Percentiles rank a stretch among this genome's conserved stretches.
These are phyloP conservation scores for Phanerochaete sordida DNA, from an alignment of 768 basidiomycete species.

Conservation along the genomic window DNA sequence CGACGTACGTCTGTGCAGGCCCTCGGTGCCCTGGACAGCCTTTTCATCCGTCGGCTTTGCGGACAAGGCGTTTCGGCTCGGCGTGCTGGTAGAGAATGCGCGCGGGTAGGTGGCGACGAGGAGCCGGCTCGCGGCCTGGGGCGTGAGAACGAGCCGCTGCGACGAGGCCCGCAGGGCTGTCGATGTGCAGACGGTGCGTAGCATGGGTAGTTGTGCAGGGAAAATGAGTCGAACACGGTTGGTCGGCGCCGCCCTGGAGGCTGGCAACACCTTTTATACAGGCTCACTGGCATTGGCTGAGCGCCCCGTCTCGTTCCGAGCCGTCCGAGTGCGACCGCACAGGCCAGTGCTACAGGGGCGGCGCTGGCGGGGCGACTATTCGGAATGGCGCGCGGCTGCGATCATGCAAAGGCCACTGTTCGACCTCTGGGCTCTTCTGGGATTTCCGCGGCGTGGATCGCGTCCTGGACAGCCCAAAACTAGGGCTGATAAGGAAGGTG, in stretches of 20 bases:
- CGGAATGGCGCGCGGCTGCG: background rate
- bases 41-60: conserved; percentile 13
- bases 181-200: background rate
- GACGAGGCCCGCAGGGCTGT: background rate
- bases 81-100: conserved; percentile 10
- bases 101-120: conserved; percentile 1
- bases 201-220: background rate
- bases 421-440: background rate
- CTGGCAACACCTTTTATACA: background rate
- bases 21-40: conserved; percentile 29
- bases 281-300: background rate
- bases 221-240: background rate
- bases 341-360: background rate
- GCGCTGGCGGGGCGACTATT: background rate
- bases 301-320: conserved; percentile 9
- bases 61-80: conserved; percentile 3
- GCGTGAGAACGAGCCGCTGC: background rate
- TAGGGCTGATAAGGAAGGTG: background rate
- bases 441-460: background rate
- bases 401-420: background rate
- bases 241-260: background rate
- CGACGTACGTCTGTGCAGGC: conserved; percentile 30
- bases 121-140: background rate
- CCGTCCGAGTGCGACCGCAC: conserved; percentile 9
- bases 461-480: background rate